Base-by-base conservation (phyloP, 2,329 filamentous ascomycete species). In the Trichophyton rubrum region DNA sequence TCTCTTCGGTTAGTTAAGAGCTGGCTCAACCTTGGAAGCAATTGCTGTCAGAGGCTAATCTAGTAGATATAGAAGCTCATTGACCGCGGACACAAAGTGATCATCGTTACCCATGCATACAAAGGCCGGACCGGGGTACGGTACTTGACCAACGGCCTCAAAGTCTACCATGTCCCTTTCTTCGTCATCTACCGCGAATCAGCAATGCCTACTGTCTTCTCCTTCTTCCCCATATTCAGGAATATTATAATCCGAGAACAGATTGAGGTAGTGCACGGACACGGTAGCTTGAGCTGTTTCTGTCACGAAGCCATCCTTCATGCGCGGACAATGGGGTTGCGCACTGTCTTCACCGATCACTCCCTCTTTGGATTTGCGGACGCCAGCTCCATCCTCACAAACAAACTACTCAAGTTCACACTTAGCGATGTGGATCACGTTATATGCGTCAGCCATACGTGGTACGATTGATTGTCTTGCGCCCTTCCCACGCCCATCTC, bases 261-360 rank as follows among this genome's bases (percentile, higher is more conserved):
- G 63, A 96, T 99, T 67, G 88, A 97, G 73, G 99, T 99, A 68
- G 91, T 99, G 0, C 93, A 99, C 71, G 93, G 92, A n/a, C 93
- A 99, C 77, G 92, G 83, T 35, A 96, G 90, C 71, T 79, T 99
- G 63, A 96, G 90, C 73, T 95, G 86, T 71, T 80, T 99, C 58
- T 96, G 92, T 70, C 89, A 95, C 70, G 93, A 99, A 74, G 93
- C 89, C 8, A 95, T 99, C 61, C 76, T 99, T 8, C 93, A 99
- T 75, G 93, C 89, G 9, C 80, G 93, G 60, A 97, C 93, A 2
- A 99, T 99, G 95, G 91, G 93, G 1, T 72, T 99, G 67, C 84
- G 91, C 58, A 96, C 95, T 0, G 92, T 96, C 51, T 97, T 97
- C 70, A 99, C 93, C 0, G 93, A 99, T 69, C 93, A 99, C 74